Base-by-base conservation (phyloP, 805 yeast genomes). In the Candida corydali region DNA sequence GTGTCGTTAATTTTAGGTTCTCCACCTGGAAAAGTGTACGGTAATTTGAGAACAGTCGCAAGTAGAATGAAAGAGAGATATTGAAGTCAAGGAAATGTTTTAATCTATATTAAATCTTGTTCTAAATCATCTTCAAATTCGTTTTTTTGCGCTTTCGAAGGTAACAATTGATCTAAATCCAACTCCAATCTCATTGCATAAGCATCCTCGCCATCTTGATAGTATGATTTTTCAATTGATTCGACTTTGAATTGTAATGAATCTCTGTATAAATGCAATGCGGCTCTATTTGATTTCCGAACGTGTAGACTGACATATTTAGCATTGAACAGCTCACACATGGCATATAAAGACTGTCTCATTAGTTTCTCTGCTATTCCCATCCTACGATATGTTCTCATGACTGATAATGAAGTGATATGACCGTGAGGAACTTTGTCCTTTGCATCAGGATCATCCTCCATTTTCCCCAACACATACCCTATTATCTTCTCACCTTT, bases 21-120 rank as follows among this genome's bases (percentile, higher is more conserved):
- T 43, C 98, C 98, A 27, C 98, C 98, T 26, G 97, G 98, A 47
- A 93, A 93, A 64, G 96, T 93, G 40, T 93, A 93, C 58, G 98
- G 98, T 47, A 93, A 93, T 61, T 74, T 93, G 62, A 85, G 98
- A 67, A 87, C 95, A 26, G 94, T 93, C 49, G 96, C 98, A 32
- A 86, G 97, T 9, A 79, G 98, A 66, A 78, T 93, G 82, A 93
- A 93, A 69, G 98, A 93, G 65, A 80, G 98, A 55, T 93, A 85
- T 61, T 93, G 64, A 25, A 5, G n/a, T n/a, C n/a, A n/a, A n/a
- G n/a, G n/a, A n/a, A n/a, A n/a, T n/a, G n/a, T n/a, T n/a, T n/a
- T 19, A 17, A 33, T 19, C 5, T 12, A 17, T 31, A 23, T 45
- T 46, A 67, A 55, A 49, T 60, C 67, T 32, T 43, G 46, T 3